Percentiles rank a stretch among this genome's conserved stretches.
Evolutionary conservation across 257 asterid species (phyloP).

Genomic region (Fraxinus americana): DNA sequence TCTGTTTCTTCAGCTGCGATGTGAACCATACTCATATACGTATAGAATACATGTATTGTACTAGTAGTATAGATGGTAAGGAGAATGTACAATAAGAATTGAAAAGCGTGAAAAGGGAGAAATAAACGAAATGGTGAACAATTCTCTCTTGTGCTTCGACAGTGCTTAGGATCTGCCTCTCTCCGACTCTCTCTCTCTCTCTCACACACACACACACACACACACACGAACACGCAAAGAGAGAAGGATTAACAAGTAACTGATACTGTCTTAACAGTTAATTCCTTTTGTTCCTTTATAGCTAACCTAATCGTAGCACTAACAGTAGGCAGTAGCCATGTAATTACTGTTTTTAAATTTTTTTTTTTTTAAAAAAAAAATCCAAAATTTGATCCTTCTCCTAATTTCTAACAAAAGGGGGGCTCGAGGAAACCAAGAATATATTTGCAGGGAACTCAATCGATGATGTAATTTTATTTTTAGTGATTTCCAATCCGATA

Average conservation of each 20-base stretch:
- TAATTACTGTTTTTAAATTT: neutral
- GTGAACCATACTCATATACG: constrained; percentile 8
- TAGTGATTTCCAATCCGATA: neutral
- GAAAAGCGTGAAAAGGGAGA: constrained; percentile 32
- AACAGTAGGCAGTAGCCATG: neutral
- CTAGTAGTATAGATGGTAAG: neutral
- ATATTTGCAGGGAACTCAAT: neutral
- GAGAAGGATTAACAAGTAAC: constrained; percentile 6
- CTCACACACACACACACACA: constrained; percentile 23
- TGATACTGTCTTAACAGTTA: neutral
- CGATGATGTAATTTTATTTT: too few relatives aligned
- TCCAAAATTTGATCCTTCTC: neutral
- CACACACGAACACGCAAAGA: constrained; percentile 7
- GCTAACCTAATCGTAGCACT: too few relatives aligned
- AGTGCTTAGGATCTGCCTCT: constrained; percentile 30
- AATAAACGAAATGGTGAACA: constrained; percentile 18
- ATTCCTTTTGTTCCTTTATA: neutral
- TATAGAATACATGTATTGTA: constrained; percentile 9
- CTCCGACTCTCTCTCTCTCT: constrained; percentile 30
- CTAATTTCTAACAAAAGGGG: neutral
- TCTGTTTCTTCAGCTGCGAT: constrained; percentile 22
- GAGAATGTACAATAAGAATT: neutral
- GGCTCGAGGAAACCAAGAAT: neutral
- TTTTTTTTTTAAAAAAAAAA: neutral
- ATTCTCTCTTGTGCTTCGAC: constrained; percentile 37